phyloP scores from a whole-genome alignment of 306 rosid genomes.

The Inga laurina region DNA sequence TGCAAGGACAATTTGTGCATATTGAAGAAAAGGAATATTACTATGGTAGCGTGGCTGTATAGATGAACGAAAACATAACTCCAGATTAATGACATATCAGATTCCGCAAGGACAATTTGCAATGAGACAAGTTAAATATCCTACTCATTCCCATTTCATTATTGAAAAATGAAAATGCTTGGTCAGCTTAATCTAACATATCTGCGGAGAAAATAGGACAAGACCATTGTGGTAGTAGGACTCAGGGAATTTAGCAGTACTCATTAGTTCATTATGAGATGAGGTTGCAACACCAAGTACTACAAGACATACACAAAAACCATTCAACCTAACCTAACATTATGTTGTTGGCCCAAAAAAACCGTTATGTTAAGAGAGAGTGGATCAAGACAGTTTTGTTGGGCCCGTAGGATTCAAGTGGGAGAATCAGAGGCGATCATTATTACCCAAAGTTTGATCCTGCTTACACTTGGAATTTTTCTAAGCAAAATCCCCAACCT shows the following conservation, averaged over 20 bases:
- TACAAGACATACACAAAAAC: background rate
- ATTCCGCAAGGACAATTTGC: background rate
- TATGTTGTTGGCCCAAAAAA: background rate
- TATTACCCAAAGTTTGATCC: slow-evolving; percentile 1
- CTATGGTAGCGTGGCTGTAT: background rate
- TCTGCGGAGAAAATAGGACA: background rate
- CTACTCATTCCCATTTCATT: background rate
- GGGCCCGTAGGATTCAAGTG: background rate
- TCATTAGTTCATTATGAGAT: background rate
- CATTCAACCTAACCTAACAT: background rate
- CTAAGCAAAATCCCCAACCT: background rate
- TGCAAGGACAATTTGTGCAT: background rate
- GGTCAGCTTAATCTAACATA: slow-evolving; percentile 11
- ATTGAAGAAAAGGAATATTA: background rate
- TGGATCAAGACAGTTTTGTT: background rate
- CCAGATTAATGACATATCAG: slow-evolving; percentile 18
- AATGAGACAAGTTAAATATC: background rate
- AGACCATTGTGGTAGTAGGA: background rate
- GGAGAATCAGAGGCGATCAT: background rate
- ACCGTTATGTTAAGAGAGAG: background rate
- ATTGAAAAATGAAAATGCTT: background rate
- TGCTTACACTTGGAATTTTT: background rate
- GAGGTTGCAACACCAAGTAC: background rate
- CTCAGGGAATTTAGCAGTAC: background rate
- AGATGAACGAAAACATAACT: background rate